phyloP scores from a whole-genome alignment of 345 rosid genomes.

The Litchi chinensis region DNA sequence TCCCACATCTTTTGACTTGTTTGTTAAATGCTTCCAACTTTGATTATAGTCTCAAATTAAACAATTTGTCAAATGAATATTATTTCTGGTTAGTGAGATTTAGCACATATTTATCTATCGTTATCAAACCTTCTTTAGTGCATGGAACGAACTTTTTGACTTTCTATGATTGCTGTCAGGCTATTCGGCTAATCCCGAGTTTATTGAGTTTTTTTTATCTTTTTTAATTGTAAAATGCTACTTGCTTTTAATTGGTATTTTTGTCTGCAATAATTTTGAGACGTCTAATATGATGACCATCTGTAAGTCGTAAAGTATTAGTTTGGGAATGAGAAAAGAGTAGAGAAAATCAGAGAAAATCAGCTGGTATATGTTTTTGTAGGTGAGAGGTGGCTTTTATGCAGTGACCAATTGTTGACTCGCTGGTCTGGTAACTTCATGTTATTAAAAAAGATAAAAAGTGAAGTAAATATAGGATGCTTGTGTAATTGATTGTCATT shows the following conservation, averaged over 20 bases:
- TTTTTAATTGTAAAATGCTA: not conserved
- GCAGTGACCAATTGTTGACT: not conserved
- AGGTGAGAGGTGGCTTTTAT: not conserved
- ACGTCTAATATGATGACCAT: not conserved
- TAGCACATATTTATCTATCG: not conserved
- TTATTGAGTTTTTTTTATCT: too few species aligned
- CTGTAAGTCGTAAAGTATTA: not conserved
- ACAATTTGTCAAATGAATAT: not conserved
- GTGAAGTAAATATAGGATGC: not conserved
- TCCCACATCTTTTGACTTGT: conserved; percentile 8
- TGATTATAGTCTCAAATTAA: not conserved
- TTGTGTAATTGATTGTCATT: not conserved
- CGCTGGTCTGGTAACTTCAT: not conserved
- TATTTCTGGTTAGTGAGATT: not conserved
- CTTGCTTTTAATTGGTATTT: conserved; percentile 1
- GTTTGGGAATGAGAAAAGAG: not conserved
- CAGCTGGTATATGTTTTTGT: not conserved
- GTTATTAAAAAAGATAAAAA: not conserved
- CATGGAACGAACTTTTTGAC: not conserved
- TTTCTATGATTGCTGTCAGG: not conserved
- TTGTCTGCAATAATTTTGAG: not conserved
- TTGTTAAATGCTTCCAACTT: not conserved
- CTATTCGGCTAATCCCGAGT: not conserved
- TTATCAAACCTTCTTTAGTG: not conserved
- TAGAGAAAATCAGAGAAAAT: too few species aligned